phyloP scores from a whole-genome alignment of 768 basidiomycete species.

The Clitopilus passeckerianus region DNA sequence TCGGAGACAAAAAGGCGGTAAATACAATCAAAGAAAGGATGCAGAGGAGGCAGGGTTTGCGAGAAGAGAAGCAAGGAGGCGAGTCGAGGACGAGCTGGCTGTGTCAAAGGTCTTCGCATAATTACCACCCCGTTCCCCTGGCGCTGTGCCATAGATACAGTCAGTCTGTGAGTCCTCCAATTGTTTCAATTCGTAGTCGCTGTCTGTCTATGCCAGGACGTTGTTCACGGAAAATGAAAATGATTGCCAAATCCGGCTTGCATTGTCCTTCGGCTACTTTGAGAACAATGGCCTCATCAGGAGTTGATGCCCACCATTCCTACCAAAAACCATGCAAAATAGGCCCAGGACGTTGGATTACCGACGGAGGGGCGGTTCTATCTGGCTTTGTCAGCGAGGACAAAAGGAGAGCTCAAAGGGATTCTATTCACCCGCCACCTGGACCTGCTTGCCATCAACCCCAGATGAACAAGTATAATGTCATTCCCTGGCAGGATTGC shows the following conservation, averaged over 20 bases:
- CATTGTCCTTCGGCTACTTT: not conserved
- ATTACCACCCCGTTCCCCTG: slow-evolving; percentile 13
- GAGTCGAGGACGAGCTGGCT: slow-evolving; percentile 74
- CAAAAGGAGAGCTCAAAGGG: slow-evolving; percentile 18
- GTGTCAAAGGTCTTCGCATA: slow-evolving; percentile 89
- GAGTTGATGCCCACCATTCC: not conserved
- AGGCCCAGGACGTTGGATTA: not conserved
- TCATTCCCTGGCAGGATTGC: slow-evolving; percentile 3
- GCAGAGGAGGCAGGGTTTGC: slow-evolving; percentile 61
- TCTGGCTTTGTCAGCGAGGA: slow-evolving; percentile 13
- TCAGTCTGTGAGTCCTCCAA: slow-evolving; percentile 1
- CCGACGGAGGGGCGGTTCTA: not conserved
- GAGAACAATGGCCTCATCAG: slow-evolving; percentile 10
- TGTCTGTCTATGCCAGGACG: not conserved
- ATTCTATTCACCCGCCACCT: not conserved
- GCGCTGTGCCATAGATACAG: slow-evolving; percentile 2
- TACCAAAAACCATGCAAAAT: not conserved
- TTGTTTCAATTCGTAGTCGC: slow-evolving; percentile 1
- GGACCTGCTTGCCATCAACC: not conserved
- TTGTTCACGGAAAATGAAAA: slow-evolving; percentile 3
- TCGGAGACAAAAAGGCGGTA: slow-evolving; percentile 71
- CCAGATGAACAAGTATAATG: not conserved
- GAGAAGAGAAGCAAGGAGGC: slow-evolving; percentile 59
- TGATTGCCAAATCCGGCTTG: not conserved
- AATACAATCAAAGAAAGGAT: slow-evolving; percentile 79